phyloP scores from a whole-genome alignment of 2,329 filamentous ascomycete species.

The Hymenoscyphus albidus region DNA sequence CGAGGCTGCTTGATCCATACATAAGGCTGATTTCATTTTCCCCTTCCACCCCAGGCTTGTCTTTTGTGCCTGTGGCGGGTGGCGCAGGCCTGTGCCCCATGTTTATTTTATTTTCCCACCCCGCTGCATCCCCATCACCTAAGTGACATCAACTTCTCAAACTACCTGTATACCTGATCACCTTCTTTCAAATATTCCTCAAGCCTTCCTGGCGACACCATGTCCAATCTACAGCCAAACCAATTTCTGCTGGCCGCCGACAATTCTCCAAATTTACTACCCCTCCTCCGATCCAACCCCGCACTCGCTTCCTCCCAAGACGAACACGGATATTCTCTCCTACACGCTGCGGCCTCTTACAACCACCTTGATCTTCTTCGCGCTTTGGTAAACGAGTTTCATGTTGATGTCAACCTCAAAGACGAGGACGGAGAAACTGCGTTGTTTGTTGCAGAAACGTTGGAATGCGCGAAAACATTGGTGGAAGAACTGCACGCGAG shows the following conservation, averaged over 20 bases:
- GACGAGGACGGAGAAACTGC: constrained; percentile 94
- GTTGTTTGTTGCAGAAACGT: constrained; percentile 85
- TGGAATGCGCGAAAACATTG: constrained; percentile 72
- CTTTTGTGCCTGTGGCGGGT: not conserved
- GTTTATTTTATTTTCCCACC: not conserved
- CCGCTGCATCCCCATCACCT: not conserved
- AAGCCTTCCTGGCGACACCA: constrained; percentile 4
- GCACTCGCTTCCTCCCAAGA: constrained; percentile 78
- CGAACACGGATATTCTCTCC: constrained; percentile 86
- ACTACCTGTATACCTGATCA: no score
- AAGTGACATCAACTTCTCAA: no score
- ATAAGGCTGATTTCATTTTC: not conserved
- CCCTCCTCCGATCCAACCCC: constrained; percentile 70
- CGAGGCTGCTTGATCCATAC: not conserved
- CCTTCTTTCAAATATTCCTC: not conserved
- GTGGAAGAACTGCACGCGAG: constrained; percentile 80
- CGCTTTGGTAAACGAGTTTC: constrained; percentile 68
- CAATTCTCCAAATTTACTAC: constrained; percentile 68
- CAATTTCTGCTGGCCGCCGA: constrained; percentile 78
- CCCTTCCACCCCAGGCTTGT: not conserved
- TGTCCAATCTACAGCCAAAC: constrained; percentile 43
- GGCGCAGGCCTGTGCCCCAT: not conserved
- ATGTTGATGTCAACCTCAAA: constrained; percentile 73
- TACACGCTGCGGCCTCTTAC: constrained; percentile 93
- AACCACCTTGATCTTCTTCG: constrained; percentile 78